Base-by-base conservation (phyloP, 2,329 filamentous ascomycete genomes). In the Fusarium nurragi region DNA sequence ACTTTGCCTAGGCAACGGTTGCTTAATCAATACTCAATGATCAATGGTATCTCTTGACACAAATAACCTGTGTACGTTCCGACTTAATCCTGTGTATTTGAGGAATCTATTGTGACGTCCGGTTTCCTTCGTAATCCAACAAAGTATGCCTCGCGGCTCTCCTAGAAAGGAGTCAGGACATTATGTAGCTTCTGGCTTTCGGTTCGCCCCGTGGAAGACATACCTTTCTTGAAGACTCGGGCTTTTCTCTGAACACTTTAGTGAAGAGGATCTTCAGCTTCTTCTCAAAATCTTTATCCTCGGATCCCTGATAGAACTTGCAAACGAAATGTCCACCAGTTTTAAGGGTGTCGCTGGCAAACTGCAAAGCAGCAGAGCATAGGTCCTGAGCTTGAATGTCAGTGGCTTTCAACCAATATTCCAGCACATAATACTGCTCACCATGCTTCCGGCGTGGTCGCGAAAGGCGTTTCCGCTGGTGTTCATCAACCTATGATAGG, bases 401-500 rank as follows among this genome's bases (percentile, higher is more conserved):
- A 55, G 36, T 32, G 9, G 7, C 14, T 30, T 21, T n/a, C 16
- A 16, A n/a, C 6, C 12, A 14, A 12, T 7, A 12, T 9, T 23
- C 10, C 13, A 21, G 18, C n/a, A 19, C 11, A 16, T 7, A 22
- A 4, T 6, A 5, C 14, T n/a, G 8, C 89, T 75, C 80, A 97
- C 94, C 92, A 99, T 98, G 79, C 93, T 97, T 26, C 92, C 92
- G 11, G 88, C 90, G 78, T 99, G 95, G 78, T 99, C 95, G 67
- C 89, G 88, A 75, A 97, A 95, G 19, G 79, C 79, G 73, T 92
- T 90, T 54, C 95, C 95, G 80, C 91, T 97, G 71, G 94, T 97
- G 79, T 99, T 99, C 93, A 97, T 97, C 90, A 99, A 90, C 95
- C 95, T 99, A 85, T 81, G 78, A 88, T 96, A 95, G 67, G 93